phyloP scores from a whole-genome alignment of 495 filamentous ascomycete species.

The Penicillium subrubescens region DNA sequence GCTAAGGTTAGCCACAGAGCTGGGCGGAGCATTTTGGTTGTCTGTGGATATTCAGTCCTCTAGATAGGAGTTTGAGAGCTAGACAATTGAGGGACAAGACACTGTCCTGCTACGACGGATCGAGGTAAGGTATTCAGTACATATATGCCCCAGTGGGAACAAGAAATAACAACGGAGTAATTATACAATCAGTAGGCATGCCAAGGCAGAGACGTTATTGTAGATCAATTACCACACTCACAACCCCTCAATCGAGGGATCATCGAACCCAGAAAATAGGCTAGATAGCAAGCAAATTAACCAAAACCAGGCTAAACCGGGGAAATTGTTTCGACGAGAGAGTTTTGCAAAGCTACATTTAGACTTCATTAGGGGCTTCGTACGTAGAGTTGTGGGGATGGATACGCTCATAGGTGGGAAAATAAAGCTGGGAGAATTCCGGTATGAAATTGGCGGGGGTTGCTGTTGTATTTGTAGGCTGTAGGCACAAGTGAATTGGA shows the following conservation, averaged over 20 bases:
- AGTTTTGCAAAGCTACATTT: neutral
- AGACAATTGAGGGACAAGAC: neutral
- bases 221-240: neutral
- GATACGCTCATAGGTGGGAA: constrained; percentile 21
- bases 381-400: neutral
- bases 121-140: neutral
- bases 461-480: neutral
- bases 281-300: neutral
- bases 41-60: neutral
- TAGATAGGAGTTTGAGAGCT: neutral
- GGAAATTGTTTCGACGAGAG: neutral
- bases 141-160: neutral
- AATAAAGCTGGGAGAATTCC: constrained; percentile 12
- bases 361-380: neutral
- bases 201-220: neutral
- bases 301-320: neutral
- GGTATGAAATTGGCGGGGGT: neutral
- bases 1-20: constrained; percentile 10
- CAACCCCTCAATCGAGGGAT: neutral
- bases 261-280: neutral
- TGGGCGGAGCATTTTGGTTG: neutral
- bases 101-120: neutral
- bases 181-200: neutral
- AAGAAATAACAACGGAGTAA: neutral
- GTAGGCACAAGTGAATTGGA: neutral